A percentile compares a stretch with the other conserved stretches of the same genome.
phyloP scores from a whole-genome alignment of 805 yeast genomes.

The Komagataella pastoris region DNA sequence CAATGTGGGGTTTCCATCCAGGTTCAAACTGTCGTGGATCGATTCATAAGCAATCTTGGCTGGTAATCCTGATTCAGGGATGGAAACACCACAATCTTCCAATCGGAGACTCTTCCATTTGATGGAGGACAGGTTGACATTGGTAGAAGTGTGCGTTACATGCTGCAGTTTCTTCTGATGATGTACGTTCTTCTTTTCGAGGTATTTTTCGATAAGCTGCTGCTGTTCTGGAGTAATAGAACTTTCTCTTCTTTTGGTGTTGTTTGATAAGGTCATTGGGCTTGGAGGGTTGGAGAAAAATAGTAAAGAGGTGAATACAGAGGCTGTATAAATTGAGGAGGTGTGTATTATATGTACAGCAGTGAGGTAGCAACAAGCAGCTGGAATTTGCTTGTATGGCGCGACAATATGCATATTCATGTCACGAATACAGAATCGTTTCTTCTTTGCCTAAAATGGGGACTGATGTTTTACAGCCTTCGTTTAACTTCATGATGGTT shows the following conservation, averaged over 20 bases:
- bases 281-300: neutral
- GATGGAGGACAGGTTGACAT: neutral
- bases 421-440: neutral
- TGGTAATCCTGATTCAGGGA: constrained; percentile 45
- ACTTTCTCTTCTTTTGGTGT: neutral
- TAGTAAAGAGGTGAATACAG: no score
- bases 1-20: constrained; percentile 77
- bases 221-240: neutral
- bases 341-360: no score
- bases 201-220: neutral
- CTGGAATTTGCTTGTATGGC: neutral
- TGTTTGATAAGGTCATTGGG: neutral
- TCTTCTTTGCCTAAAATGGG: neutral
- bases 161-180: neutral
- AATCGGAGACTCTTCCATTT: neutral
- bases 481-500: neutral
- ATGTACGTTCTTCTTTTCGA: neutral
- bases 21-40: constrained; percentile 57
- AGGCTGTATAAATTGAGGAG: no score
- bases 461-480: neutral
- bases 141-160: neutral
- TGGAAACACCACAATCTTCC: constrained; percentile 3
- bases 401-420: neutral
- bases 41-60: constrained; percentile 43
- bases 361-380: no score